phyloP scores from a whole-genome alignment of 345 rosid genomes.

The Schrenkiella parvula region DNA sequence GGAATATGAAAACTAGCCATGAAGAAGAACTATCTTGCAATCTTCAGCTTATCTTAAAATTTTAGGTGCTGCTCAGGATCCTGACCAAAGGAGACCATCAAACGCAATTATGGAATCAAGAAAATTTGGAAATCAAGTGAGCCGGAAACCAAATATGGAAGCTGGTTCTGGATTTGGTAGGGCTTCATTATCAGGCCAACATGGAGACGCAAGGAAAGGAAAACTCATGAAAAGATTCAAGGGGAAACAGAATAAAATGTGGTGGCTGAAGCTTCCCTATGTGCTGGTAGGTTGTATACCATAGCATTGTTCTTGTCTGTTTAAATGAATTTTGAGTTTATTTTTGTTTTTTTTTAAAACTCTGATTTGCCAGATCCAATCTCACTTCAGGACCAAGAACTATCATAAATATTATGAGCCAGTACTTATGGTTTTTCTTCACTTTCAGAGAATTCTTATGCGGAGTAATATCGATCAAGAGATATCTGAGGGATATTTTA shows the following conservation, averaged over 20 bases:
- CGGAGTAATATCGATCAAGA: constrained; percentile 50
- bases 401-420: neutral
- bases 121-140: neutral
- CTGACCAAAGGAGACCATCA: constrained; percentile 24
- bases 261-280: constrained; percentile 85
- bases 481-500: constrained; percentile 48
- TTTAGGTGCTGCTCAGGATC: constrained; percentile 46
- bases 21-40: constrained; percentile 16
- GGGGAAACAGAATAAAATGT: constrained; percentile 31
- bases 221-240: constrained; percentile 9
- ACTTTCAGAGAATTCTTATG: constrained; percentile 61
- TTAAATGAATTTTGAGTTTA: neutral
- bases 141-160: constrained; percentile 21
- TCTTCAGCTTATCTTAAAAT: constrained; percentile 18
- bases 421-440: neutral
- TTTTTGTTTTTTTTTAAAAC: neutral
- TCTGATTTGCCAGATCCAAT: neutral
- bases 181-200: constrained; percentile 22
- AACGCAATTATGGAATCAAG: constrained; percentile 30
- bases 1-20: neutral
- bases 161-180: constrained; percentile 33
- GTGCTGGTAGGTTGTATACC: constrained; percentile 45
- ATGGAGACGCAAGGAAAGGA: constrained; percentile 24
- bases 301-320: neutral
- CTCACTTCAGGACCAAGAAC: neutral